phyloP scores from a whole-genome alignment of 2,329 filamentous ascomycete species.

The Colletotrichum tofieldiae region DNA sequence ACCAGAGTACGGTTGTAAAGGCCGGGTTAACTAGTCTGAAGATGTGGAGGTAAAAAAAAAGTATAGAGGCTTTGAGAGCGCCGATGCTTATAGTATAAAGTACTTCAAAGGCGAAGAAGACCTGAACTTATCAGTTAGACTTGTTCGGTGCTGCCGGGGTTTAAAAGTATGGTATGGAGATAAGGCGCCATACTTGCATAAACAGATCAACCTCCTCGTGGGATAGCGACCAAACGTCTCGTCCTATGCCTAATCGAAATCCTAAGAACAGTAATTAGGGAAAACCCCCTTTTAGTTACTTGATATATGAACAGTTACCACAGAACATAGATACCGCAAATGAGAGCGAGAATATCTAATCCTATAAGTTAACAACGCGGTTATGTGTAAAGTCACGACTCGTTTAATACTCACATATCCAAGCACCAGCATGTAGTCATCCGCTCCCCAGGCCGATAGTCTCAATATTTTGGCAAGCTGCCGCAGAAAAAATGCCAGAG shows the following conservation, averaged over 20 bases:
- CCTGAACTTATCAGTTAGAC: not conserved
- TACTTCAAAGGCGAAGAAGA: not conserved
- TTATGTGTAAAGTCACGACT: not conserved
- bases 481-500: not conserved
- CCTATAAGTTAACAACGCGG: not conserved
- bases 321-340: not conserved
- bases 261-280: not conserved
- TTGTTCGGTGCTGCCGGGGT: not conserved
- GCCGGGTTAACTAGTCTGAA: not conserved
- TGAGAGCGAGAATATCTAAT: not conserved
- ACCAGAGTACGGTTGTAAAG: not conserved
- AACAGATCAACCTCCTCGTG: not conserved
- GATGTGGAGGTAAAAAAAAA: not conserved
- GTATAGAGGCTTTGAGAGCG: not conserved
- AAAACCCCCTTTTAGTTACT: accelerated
- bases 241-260: not conserved
- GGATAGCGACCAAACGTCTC: not conserved
- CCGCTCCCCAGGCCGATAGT: not conserved
- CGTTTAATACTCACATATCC: not conserved
- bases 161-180: too few species aligned
- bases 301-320: not conserved
- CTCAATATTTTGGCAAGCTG: not conserved
- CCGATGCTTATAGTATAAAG: not conserved
- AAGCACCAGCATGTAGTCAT: not conserved
- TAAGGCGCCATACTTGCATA: not conserved